A percentile compares a stretch with the other conserved stretches of the same genome.
Conservation (phyloP, 768 basidiomycete genomes). For the Astraeus odoratus region DNA sequence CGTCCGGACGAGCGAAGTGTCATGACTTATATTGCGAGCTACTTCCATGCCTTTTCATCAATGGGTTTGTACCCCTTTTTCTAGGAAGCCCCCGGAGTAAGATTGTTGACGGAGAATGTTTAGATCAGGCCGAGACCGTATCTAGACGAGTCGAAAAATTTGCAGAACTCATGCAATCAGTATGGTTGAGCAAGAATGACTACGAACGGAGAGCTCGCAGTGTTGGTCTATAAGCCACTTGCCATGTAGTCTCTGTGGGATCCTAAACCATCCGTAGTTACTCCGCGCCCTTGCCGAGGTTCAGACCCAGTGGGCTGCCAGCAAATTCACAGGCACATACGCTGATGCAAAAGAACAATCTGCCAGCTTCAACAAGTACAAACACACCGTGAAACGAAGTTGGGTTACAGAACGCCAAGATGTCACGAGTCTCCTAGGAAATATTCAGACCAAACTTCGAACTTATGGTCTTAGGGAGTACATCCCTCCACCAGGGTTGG, state of each 20-base stretch:
- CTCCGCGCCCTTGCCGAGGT: conserved; percentile 60
- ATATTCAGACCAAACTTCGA: conserved; percentile 88
- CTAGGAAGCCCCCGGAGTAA: neutral
- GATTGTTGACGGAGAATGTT: conserved; percentile 5
- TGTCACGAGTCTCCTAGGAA: conserved; percentile 79
- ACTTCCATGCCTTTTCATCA: conserved; percentile 95
- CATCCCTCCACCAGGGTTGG: conserved; percentile 65
- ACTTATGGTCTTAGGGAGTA: conserved; percentile 88
- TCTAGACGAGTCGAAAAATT: conserved; percentile 93
- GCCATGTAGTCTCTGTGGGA: neutral
- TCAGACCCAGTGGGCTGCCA: conserved; percentile 63
- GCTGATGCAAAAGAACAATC: conserved; percentile 74
- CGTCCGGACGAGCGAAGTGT: conserved; percentile 93
- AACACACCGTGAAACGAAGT: conserved; percentile 73
- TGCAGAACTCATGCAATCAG: conserved; percentile 89
- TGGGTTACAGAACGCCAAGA: conserved; percentile 93
- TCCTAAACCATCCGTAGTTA: conserved; percentile 35
- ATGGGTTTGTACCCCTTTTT: conserved; percentile 60
- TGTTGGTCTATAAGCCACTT: conserved; percentile 32
- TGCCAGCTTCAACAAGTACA: conserved; percentile 68
- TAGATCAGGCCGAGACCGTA: conserved; percentile 93
- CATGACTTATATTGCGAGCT: conserved; percentile 97
- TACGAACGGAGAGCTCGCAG: conserved; percentile 81
- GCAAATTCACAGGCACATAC: conserved; percentile 68
- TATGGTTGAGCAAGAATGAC: conserved; percentile 84